These are phyloP conservation scores for Tuber brumale DNA, from an alignment of 495 filamentous ascomycete species.

Conservation along the genomic window DNA sequence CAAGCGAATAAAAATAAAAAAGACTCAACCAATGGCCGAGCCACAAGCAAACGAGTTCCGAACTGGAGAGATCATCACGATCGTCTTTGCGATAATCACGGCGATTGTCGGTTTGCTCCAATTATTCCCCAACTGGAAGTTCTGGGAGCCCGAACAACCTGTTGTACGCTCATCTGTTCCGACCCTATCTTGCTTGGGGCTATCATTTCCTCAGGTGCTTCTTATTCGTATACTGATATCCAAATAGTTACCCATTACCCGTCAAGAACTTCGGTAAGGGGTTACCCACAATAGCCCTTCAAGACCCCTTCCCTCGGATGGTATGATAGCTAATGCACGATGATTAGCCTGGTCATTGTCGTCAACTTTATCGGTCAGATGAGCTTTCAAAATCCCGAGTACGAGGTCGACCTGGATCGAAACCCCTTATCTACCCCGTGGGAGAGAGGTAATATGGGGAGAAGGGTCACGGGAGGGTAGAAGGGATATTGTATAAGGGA, in stretches of 20 bases:
- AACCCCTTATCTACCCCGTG: background rate
- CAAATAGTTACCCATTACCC: background rate
- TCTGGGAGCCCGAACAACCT: background rate
- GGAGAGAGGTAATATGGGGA: background rate
- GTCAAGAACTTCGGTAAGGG: background rate
- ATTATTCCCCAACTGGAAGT: background rate
- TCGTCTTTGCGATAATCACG: background rate
- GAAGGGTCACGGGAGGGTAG: background rate
- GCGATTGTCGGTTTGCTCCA: background rate
- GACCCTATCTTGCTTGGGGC: background rate
- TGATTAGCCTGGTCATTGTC: background rate
- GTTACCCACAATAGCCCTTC: background rate
- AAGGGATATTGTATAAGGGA: background rate
- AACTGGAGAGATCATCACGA: background rate
- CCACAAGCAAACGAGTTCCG: background rate
- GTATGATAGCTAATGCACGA: background rate
- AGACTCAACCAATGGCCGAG: background rate
- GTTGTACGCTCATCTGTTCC: background rate
- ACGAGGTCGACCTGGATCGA: background rate
- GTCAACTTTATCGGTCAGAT: background rate
- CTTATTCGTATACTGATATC: background rate
- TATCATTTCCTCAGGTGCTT: background rate
- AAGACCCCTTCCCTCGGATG: background rate
- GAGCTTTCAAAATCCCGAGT: background rate
- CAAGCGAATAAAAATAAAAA: background rate